phyloP scores from a whole-genome alignment of 768 basidiomycete genomes.

The Amanita fuliginea region DNA sequence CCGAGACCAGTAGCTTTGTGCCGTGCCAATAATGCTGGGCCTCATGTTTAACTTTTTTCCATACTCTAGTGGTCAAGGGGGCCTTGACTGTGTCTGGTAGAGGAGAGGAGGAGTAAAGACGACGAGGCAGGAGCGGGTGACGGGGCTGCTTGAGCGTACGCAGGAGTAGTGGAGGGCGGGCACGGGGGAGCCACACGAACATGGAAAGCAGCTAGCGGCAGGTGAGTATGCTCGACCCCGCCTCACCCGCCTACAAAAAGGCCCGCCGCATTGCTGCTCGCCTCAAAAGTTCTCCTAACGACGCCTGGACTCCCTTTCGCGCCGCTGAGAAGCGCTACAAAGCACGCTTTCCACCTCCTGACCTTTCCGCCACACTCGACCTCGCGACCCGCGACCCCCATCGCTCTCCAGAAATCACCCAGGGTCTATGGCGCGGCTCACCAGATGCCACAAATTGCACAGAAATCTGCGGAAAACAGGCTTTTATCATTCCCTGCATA shows the following conservation, averaged over 20 bases:
- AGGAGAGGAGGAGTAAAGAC: background rate
- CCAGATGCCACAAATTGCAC: constrained; percentile 23
- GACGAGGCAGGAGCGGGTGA: constrained; percentile 6
- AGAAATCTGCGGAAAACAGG: constrained; percentile 20
- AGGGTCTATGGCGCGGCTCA: constrained; percentile 38
- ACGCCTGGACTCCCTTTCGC: constrained; percentile 68
- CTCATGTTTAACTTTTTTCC: constrained; percentile 95
- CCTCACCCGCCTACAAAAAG: constrained; percentile 44
- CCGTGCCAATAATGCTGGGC: constrained; percentile 97
- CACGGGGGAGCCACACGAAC: constrained; percentile 71
- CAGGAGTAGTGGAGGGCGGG: constrained; percentile 29
- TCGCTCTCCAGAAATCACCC: constrained; percentile 28
- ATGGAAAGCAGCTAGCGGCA: too few relatives aligned
- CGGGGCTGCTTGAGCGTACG: constrained; percentile 20
- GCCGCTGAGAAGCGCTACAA: constrained; percentile 75
- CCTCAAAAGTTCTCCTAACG: constrained; percentile 38
- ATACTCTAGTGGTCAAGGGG: constrained; percentile 50
- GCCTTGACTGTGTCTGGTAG: constrained; percentile 21
- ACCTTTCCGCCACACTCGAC: constrained; percentile 61
- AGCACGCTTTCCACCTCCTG: constrained; percentile 66
- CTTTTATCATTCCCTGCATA: constrained; percentile 38
- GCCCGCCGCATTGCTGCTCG: constrained; percentile 45
- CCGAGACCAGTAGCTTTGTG: constrained; percentile 85
- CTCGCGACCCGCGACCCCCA: constrained; percentile 35
- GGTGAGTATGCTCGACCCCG: constrained; percentile 24